Evolutionary conservation across 2,329 filamentous ascomycete genomes (phyloP).

Genomic region (Xylariomycetidae sp.): DNA sequence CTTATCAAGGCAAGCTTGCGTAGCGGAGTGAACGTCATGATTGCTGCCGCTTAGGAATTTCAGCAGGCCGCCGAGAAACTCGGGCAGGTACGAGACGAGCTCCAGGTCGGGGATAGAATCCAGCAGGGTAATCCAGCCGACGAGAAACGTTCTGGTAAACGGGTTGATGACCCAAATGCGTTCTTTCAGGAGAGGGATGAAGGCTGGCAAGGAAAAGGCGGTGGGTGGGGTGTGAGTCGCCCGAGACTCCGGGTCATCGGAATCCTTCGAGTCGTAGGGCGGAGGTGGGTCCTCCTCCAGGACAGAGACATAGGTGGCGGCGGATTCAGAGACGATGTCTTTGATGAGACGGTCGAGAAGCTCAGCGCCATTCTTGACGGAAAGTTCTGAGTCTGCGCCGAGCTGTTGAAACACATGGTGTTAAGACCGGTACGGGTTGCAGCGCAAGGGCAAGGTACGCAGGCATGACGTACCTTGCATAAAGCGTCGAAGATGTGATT

Average conservation of each 20-base stretch:
- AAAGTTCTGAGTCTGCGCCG: constrained; percentile 90
- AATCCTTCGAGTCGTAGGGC: constrained; percentile 39
- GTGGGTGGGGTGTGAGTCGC: constrained; percentile 56
- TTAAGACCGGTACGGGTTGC: constrained; percentile 7
- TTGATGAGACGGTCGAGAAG: constrained; percentile 91
- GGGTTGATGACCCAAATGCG: constrained; percentile 92
- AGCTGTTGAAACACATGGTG: constrained; percentile 49
- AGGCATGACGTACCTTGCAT: constrained; percentile 64
- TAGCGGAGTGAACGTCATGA: constrained; percentile 88
- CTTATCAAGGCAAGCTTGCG: constrained; percentile 79
- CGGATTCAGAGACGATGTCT: constrained; percentile 92
- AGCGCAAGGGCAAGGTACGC: constrained; percentile 1
- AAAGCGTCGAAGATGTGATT: constrained; percentile 97
- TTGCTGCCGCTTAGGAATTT: constrained; percentile 91
- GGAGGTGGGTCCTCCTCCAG: constrained; percentile 52
- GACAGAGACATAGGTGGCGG: constrained; percentile 88
- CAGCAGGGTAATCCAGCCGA: constrained; percentile 90
- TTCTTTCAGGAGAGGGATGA: constrained; percentile 90
- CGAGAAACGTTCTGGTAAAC: constrained; percentile 89
- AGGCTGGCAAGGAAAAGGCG: constrained; percentile 84
- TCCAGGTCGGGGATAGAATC: constrained; percentile 97
- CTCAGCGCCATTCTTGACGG: constrained; percentile 96
- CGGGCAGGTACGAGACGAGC: constrained; percentile 84
- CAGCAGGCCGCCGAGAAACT: constrained; percentile 83
- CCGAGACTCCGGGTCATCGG: constrained; percentile 26